Evolutionary conservation across 345 rosid genomes (phyloP).

Genomic region (Streptanthus diversifolius): DNA sequence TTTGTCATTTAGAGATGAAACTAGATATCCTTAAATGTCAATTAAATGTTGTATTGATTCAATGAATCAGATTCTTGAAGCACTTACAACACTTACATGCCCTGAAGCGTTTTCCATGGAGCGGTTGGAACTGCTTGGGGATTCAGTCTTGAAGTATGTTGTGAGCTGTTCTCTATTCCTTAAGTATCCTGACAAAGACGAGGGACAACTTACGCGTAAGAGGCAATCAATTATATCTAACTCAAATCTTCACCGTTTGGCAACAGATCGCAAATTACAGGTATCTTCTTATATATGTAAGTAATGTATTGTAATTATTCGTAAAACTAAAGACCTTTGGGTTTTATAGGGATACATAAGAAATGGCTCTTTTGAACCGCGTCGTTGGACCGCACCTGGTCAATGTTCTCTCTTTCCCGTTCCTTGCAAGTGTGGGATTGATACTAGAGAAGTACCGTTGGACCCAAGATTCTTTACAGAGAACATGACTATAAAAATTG

Average conservation of each 20-base stretch:
- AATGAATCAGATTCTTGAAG: conserved; percentile 65
- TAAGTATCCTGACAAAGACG: conserved; percentile 57
- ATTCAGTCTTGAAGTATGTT: conserved; percentile 81
- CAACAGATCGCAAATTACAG: conserved; percentile 62
- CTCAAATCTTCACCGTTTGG: conserved; percentile 58
- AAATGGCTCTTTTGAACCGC: conserved; percentile 77
- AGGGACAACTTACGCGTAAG: conserved; percentile 56
- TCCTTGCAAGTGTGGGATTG: conserved; percentile 67
- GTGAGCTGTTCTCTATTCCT: conserved; percentile 73
- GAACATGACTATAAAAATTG: conserved; percentile 47
- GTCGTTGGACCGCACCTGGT: conserved; percentile 93
- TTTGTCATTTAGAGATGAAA: not conserved
- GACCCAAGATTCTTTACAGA: conserved; percentile 54
- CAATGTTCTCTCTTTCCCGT: conserved; percentile 46
- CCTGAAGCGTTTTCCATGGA: conserved; percentile 84
- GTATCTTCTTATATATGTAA: conserved; percentile 35
- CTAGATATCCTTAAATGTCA: not conserved
- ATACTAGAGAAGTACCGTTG: conserved; percentile 65
- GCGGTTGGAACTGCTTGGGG: conserved; percentile 95
- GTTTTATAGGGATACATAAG: conserved; percentile 63
- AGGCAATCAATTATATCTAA: conserved; percentile 55
- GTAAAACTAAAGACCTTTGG: not conserved
- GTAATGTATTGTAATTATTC: conserved; percentile 2
- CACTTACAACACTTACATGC: conserved; percentile 68
- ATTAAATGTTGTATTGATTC: not conserved